These are phyloP conservation scores for Chimonanthus salicifolius DNA, from an alignment of 164 flowering plant species.

Conservation along the genomic window DNA sequence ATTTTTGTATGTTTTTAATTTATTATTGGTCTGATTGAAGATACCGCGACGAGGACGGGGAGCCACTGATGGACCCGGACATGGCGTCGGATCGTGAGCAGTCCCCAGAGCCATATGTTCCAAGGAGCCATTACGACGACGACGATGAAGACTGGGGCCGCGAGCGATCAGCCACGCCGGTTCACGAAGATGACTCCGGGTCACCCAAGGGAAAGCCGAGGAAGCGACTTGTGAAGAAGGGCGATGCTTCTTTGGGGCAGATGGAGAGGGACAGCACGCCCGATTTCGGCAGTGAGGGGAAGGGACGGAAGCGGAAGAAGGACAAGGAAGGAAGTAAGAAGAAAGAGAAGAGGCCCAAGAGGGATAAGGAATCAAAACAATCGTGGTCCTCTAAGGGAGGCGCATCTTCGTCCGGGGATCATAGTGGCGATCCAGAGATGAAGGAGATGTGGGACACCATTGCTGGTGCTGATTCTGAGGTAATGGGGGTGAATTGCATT, in stretches of 20 bases:
- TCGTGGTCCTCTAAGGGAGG: constrained; percentile 15
- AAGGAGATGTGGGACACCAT: constrained; percentile 91
- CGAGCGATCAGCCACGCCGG: constrained; percentile 57
- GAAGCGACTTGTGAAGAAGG: constrained; percentile 72
- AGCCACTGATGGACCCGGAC: constrained; percentile 74
- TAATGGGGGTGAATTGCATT: constrained; percentile 11
- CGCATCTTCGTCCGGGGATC: constrained; percentile 22
- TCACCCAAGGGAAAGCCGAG: constrained; percentile 44
- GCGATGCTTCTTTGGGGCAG: constrained; percentile 11
- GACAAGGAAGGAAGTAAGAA: constrained; percentile 25
- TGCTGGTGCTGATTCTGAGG: constrained; percentile 89
- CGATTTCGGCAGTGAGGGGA: constrained; percentile 28
- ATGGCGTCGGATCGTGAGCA: constrained; percentile 40
- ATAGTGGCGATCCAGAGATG: constrained; percentile 59
- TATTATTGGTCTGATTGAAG: constrained; percentile 22
- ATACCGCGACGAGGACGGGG: constrained; percentile 80
- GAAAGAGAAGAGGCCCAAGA: constrained; percentile 40
- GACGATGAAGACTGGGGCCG: constrained; percentile 30
- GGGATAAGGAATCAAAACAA: constrained; percentile 23
- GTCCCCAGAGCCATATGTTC: constrained; percentile 21
- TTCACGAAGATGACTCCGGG: background rate
- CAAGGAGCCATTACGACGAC: constrained; percentile 14
- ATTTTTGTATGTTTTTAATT: background rate
- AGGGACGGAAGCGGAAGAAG: constrained; percentile 33
- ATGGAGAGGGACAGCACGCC: constrained; percentile 9